These are phyloP conservation scores for Helotiales sp. DNA, from an alignment of 2,329 filamentous ascomycete genomes.

Conservation along the genomic window DNA sequence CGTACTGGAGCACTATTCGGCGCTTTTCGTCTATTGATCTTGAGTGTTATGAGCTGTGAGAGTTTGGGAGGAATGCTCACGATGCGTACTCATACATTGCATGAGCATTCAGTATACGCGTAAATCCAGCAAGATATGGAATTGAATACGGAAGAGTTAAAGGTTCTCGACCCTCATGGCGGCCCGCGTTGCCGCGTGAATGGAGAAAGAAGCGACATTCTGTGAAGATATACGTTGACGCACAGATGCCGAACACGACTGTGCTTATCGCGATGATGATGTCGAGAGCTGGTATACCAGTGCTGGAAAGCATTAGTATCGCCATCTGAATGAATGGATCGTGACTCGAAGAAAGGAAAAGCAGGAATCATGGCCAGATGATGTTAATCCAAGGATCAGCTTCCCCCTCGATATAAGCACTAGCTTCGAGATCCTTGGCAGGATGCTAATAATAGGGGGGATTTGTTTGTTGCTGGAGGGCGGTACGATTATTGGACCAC, in stretches of 20 bases:
- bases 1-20: constrained; percentile 3
- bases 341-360: too few relatives aligned
- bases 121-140: constrained; percentile 13
- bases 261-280: not conserved
- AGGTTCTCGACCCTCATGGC: constrained; percentile 16
- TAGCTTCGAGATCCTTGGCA: too few relatives aligned
- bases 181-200: constrained; percentile 13
- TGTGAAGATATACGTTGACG: constrained; percentile 13
- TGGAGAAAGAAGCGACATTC: constrained; percentile 17
- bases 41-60: not conserved
- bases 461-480: too few relatives aligned
- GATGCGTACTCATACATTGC: constrained; percentile 16
- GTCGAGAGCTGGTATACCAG: constrained; percentile 1
- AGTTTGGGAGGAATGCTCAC: constrained; percentile 1
- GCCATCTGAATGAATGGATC: too few relatives aligned
- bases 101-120: constrained; percentile 13
- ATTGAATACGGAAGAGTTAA: constrained; percentile 19
- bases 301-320: not conserved
- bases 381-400: too few relatives aligned
- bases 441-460: too few relatives aligned
- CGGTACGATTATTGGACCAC: too few relatives aligned
- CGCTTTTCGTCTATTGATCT: constrained; percentile 3
- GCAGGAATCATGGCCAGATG: too few relatives aligned
- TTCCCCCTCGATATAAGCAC: too few relatives aligned
- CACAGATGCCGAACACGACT: not conserved